phyloP scores from a whole-genome alignment of 805 yeast genomes.

The Barnettozyma californica region DNA sequence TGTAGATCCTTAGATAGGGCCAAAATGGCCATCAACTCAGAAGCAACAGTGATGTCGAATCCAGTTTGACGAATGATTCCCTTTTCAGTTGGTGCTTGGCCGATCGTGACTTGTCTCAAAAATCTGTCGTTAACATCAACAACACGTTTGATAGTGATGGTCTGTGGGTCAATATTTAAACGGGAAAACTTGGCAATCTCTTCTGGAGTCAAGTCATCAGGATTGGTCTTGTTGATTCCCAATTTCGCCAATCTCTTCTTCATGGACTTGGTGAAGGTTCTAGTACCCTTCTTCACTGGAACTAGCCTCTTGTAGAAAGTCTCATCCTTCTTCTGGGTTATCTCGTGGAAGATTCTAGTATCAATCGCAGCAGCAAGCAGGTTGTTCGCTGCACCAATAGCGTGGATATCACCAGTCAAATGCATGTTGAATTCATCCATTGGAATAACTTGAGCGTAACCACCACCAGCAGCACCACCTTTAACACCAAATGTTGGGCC shows the following conservation, averaged over 20 bases:
- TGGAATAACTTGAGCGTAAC: conserved; percentile 81
- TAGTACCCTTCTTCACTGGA: conserved; percentile 65
- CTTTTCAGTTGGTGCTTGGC: conserved; percentile 91
- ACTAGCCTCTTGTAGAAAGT: conserved; percentile 71
- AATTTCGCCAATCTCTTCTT: conserved; percentile 58
- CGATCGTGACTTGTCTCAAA: conserved; percentile 82
- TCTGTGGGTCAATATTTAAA: conserved; percentile 72
- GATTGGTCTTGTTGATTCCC: conserved; percentile 65
- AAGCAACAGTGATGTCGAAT: conserved; percentile 93
- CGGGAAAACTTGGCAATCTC: conserved; percentile 62
- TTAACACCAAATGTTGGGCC: conserved; percentile 86
- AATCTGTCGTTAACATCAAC: conserved; percentile 93
- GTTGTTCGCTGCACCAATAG: conserved; percentile 78
- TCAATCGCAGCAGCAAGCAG: conserved; percentile 81
- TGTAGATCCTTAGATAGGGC: conserved; percentile 66
- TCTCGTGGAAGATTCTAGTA: conserved; percentile 80
- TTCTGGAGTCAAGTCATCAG: conserved; percentile 66
- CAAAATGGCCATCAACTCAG: conserved; percentile 93
- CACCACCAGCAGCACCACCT: conserved; percentile 93
- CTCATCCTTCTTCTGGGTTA: conserved; percentile 63
- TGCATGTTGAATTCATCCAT: conserved; percentile 88
- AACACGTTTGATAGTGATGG: conserved; percentile 89
- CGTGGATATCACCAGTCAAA: conserved; percentile 82
- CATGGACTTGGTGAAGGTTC: conserved; percentile 67
- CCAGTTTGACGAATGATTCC: conserved; percentile 83